A percentile compares a stretch with the other conserved stretches of the same genome.
Conservation (phyloP, 225 moss, liverwort and hornwort genomes). For the Physcomitrellopsis africana region DNA sequence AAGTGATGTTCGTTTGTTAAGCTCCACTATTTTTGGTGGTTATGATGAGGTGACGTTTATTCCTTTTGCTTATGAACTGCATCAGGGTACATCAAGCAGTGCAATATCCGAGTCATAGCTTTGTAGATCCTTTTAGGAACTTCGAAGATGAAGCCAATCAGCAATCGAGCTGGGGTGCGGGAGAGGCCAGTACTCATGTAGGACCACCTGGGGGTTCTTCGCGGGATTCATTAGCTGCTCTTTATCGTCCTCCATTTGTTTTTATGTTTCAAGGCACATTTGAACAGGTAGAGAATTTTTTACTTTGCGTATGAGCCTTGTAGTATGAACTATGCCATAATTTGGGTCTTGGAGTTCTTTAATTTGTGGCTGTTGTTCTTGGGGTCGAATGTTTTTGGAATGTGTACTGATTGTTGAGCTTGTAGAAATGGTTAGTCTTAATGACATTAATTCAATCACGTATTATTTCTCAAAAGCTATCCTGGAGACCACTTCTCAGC, state of each 20-base stretch:
- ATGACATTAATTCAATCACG: slow-evolving; percentile 1
- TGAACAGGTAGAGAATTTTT: slow-evolving; percentile 72
- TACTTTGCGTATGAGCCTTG: slow-evolving; percentile 10
- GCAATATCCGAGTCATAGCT: slow-evolving; percentile 76
- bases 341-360: slow-evolving; percentile 21
- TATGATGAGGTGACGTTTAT: slow-evolving; percentile 16
- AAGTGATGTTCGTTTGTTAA: slow-evolving; percentile 10
- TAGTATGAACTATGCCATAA: slow-evolving; percentile 12
- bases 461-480: not conserved
- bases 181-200: slow-evolving; percentile 67
- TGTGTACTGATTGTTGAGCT: not conserved
- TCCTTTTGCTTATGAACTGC: slow-evolving; percentile 22
- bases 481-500: slow-evolving; percentile 5
- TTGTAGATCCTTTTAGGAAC: slow-evolving; percentile 98
- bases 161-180: slow-evolving; percentile 72
- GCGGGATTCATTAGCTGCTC: slow-evolving; percentile 93
- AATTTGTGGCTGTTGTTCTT: not conserved
- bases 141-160: slow-evolving; percentile 98
- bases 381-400: slow-evolving; percentile 2
- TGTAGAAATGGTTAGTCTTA: slow-evolving; percentile 3
- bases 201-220: slow-evolving; percentile 59
- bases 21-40: slow-evolving; percentile 19
- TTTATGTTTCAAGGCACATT: slow-evolving; percentile 99
- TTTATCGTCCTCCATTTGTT: slow-evolving; percentile 94
- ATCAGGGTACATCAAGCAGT: slow-evolving; percentile 73